These are phyloP conservation scores for Cyclotella distinguenda DNA, from an alignment of 108 stramenopile genomes.

Conservation along the genomic window DNA sequence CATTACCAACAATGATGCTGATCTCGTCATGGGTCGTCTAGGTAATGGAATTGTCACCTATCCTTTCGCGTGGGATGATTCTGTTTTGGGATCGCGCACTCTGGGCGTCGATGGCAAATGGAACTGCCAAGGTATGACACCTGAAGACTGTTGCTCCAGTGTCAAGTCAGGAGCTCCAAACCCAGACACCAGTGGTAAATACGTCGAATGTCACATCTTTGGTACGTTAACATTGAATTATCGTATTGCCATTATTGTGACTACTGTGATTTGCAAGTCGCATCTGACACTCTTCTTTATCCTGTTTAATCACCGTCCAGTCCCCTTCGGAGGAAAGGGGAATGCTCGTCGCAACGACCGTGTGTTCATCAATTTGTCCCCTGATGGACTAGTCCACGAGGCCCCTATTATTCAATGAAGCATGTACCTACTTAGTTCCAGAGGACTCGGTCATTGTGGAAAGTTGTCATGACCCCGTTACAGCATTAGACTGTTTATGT, in stretches of 20 bases:
- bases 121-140: conserved; percentile 19
- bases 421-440: too few relatives aligned
- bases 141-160: conserved; percentile 22
- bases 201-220: conserved; percentile 41
- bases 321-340: conserved; percentile 19
- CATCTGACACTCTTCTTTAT: too few relatives aligned
- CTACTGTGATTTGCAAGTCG: neutral
- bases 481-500: too few relatives aligned
- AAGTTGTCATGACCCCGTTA: too few relatives aligned
- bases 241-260: too few relatives aligned
- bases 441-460: too few relatives aligned
- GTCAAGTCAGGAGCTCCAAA: conserved; percentile 20
- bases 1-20: conserved; percentile 14
- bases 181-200: conserved; percentile 19
- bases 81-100: conserved; percentile 1
- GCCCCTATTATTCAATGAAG: conserved; percentile 21
- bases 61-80: conserved; percentile 35
- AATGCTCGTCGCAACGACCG: conserved; percentile 26
- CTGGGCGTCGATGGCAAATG: conserved; percentile 44
- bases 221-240: too few relatives aligned
- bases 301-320: too few relatives aligned
- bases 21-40: conserved; percentile 8
- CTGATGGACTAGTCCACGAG: conserved; percentile 32
- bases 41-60: conserved; percentile 36
- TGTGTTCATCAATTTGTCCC: conserved; percentile 23